Evolutionary conservation across 768 basidiomycete genomes (phyloP).

Genomic region (Pseudohyphozyma bogoriensis): DNA sequence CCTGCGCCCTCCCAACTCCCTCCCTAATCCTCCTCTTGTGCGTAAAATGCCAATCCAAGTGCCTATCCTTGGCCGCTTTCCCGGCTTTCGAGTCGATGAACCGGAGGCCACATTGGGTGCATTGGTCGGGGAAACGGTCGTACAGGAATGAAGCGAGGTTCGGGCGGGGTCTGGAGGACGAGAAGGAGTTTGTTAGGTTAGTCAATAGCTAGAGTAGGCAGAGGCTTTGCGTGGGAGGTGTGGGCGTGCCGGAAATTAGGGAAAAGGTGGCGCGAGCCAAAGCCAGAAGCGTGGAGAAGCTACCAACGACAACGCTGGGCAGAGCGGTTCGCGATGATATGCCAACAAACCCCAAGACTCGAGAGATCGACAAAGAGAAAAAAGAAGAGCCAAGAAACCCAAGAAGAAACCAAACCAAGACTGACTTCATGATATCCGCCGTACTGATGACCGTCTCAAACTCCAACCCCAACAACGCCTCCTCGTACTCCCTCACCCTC

Average conservation of each 20-base stretch:
- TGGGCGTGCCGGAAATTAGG: too few relatives aligned
- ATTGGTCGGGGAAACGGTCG: conserved; percentile 63
- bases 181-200: not conserved
- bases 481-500: not conserved
- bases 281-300: too few relatives aligned
- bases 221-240: too few relatives aligned
- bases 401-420: conserved; percentile 1
- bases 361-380: too few relatives aligned
- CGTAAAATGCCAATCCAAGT: conserved; percentile 92
- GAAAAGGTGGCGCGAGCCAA: not conserved
- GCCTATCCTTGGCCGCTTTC: conserved; percentile 68
- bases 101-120: conserved; percentile 86
- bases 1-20: conserved; percentile 70
- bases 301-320: too few relatives aligned
- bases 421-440: conserved; percentile 63
- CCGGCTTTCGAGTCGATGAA: conserved; percentile 64
- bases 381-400: too few relatives aligned
- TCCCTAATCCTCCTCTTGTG: conserved; percentile 58
- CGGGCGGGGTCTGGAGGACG: conserved; percentile 47
- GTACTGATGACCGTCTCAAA: conserved; percentile 50
- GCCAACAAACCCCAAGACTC: too few relatives aligned
- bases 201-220: not conserved
- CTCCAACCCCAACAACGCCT: not conserved
- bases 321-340: too few relatives aligned
- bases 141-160: conserved; percentile 60